Base-by-base conservation (phyloP, 2,329 filamentous ascomycete genomes). In the Incumbomyces lentus region DNA sequence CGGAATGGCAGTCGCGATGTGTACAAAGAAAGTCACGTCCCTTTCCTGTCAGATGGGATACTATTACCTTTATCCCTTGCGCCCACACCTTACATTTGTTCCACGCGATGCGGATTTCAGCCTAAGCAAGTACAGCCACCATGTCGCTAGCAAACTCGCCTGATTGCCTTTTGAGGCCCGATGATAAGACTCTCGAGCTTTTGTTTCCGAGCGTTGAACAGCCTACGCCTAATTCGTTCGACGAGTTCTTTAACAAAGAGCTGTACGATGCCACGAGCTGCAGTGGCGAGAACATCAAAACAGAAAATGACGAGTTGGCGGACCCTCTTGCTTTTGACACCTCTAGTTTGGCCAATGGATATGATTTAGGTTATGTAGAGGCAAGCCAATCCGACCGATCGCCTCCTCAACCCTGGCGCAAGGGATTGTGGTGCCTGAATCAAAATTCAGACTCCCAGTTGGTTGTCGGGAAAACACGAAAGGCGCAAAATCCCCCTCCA, bases 181-280 rank as follows among this genome's bases (percentile, higher is more conserved):
- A 64, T 60, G 67, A 73, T 65, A 76, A 74, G 71, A 68, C 68
- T 50, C 62, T 65, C 57, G 70, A 73, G 47, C 72, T 72, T 66
- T 69, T 73, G 55, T 64, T 64, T 50, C 64, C 68, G 54, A 58
- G 58, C 46, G 65, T 64, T 42, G 65, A 71, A 50, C 76, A 79
- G 59, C 68, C 76, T 49, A 72, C 72, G 63, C 74, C 75, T 63
- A 74, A 75, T 61, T 69, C 81, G 62, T 81, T 82, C 68, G 75
- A 79, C 58, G 72, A 79, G 60, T 80, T 77, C 60, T 69, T 80
- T 61, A 72, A 78, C 54, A 71, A 74, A 62, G 76, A 78, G 50
- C 66, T 72, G 47, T 68, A 72, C 54, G 68, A 68, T 46, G 62
- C 67, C 51, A 68, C 13, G 13, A 26, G 22, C 8, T 26, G 67